Conservation (phyloP, 805 yeast genomes). For the Phaffomyces antillensis region DNA sequence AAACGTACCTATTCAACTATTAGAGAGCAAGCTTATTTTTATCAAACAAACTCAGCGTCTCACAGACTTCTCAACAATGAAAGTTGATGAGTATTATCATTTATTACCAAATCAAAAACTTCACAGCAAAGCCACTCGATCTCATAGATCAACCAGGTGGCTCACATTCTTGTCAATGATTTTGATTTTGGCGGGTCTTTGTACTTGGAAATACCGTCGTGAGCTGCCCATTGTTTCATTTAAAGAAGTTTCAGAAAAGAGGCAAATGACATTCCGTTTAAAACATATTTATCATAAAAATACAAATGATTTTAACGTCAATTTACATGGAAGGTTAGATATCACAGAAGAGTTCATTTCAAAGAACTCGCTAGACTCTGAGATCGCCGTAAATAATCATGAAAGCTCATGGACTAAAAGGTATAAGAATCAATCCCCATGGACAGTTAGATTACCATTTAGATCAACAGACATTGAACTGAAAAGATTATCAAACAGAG, state of each 20-base stretch:
- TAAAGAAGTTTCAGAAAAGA: background rate
- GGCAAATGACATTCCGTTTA: constrained; percentile 24
- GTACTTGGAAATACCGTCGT: background rate
- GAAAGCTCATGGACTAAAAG: constrained; percentile 12
- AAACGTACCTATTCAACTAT: no score
- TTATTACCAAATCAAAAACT: background rate
- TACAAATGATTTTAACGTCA: constrained; percentile 33
- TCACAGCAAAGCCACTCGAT: background rate
- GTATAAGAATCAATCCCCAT: constrained; percentile 31
- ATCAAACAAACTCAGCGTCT: no score
- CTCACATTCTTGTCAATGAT: background rate
- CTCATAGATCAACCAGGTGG: background rate
- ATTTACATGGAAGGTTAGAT: constrained; percentile 43
- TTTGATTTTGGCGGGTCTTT: background rate
- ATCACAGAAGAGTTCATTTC: constrained; percentile 35
- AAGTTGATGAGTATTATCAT: constrained; percentile 1
- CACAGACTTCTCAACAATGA: background rate
- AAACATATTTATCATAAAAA: constrained; percentile 61
- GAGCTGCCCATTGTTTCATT: background rate
- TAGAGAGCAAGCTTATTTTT: no score
- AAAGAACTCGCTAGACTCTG: constrained; percentile 6
- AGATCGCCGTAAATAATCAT: background rate
- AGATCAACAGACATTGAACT: constrained; percentile 18
- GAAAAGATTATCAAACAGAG: constrained; percentile 36
- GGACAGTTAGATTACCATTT: constrained; percentile 29